phyloP scores from a whole-genome alignment of 2,329 filamentous ascomycete species.

The Colletotrichum sp. region DNA sequence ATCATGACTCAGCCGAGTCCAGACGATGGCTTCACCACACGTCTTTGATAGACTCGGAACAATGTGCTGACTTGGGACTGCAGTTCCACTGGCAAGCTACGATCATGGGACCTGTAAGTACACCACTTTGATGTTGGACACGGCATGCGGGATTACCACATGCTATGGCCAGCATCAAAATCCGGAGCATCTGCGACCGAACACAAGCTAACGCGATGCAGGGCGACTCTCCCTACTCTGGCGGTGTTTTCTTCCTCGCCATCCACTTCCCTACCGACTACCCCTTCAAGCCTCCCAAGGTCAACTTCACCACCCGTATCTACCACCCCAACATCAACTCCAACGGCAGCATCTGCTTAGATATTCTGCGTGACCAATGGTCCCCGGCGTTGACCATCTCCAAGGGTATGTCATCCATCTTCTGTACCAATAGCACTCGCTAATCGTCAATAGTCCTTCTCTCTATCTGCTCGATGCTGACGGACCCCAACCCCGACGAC shows the following conservation, averaged over 20 bases:
- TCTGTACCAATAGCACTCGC: not conserved
- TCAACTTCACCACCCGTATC: slow-evolving; percentile 99
- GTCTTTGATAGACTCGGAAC: not conserved
- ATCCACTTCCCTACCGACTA: slow-evolving; percentile 99
- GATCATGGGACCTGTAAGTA: slow-evolving; percentile 97
- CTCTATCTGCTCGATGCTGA: slow-evolving; percentile 99
- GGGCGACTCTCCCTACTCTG: slow-evolving; percentile 96
- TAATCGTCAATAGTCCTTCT: slow-evolving; percentile 72
- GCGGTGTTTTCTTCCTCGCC: slow-evolving; percentile 97
- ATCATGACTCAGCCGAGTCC: slow-evolving; percentile 25
- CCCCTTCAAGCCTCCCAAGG: slow-evolving; percentile 99
- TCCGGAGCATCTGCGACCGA: not conserved
- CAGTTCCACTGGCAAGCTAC: slow-evolving; percentile 99
- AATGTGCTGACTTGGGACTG: slow-evolving; percentile 15
- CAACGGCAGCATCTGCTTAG: slow-evolving; percentile 98
- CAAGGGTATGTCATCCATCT: slow-evolving; percentile 71
- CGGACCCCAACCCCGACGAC: slow-evolving; percentile 98
- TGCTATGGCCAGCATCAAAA: not conserved
- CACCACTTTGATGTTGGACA: not conserved
- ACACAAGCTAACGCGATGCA: slow-evolving; percentile 36
- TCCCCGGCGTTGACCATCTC: slow-evolving; percentile 97
- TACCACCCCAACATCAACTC: slow-evolving; percentile 99
- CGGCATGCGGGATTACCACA: not conserved
- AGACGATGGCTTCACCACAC: slow-evolving; percentile 8
- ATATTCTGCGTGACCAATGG: slow-evolving; percentile 99